These are phyloP conservation scores for Gossypium laxum DNA, from an alignment of 441 rosid species.

Conservation along the genomic window DNA sequence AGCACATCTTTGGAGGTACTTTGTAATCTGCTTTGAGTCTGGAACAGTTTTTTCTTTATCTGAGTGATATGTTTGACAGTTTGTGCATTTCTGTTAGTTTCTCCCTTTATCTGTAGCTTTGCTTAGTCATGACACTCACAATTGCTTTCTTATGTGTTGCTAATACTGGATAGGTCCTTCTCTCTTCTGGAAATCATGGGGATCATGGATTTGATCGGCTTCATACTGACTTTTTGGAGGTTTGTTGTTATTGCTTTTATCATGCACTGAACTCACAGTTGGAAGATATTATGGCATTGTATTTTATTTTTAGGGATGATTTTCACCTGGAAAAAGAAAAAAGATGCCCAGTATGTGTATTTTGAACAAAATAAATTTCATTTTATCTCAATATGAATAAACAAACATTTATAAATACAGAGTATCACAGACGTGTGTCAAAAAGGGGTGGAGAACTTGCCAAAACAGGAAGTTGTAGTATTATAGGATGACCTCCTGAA, in stretches of 20 bases:
- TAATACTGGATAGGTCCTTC: constrained; percentile 35
- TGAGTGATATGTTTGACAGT: not conserved
- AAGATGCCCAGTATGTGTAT: not conserved
- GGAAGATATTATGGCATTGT: not conserved
- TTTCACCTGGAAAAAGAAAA: not conserved
- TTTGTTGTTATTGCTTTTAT: constrained; percentile 21
- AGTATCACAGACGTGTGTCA: not conserved
- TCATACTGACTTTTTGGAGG: constrained; percentile 67
- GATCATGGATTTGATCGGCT: constrained; percentile 36
- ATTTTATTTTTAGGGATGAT: not conserved
- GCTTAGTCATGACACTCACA: not conserved
- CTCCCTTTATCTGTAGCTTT: not conserved
- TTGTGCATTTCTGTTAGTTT: not conserved
- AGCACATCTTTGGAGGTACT: constrained; percentile 71
- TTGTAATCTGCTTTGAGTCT: constrained; percentile 1
- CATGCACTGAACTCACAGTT: not conserved
- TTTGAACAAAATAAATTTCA: not conserved
- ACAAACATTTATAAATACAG: not conserved
- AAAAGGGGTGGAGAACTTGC: not conserved
- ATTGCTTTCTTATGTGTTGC: not conserved
- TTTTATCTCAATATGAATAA: not conserved
- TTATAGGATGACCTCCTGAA: not conserved
- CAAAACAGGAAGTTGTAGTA: not conserved
- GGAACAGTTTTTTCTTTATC: not conserved
- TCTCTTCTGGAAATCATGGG: constrained; percentile 37